Evolutionary conservation across 495 filamentous ascomycete species (phyloP), one percentile per base, ranked within the genome.

Genomic region (Penicillium arizonense): DNA sequence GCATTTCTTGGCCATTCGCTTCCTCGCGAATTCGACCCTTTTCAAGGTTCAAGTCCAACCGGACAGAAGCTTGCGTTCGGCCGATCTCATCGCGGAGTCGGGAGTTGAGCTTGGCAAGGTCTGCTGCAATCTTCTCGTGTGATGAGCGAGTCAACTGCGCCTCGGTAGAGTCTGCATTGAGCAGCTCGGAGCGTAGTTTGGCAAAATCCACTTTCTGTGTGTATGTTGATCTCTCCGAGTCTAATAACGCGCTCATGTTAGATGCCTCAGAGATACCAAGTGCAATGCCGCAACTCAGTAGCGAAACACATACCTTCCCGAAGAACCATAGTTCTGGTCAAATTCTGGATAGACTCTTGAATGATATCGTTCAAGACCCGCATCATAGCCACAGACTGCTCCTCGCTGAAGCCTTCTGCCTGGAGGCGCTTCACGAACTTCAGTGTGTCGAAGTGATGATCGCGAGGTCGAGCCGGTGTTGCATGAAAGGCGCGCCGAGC

Each of bases 181-280:
- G 82, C 2, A 99, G 83, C 70, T 99, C 94, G 23, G 90, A 93
- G 65, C 94, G 90, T 16, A 97, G 84, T 77, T 97, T 96, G n/a
- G 94, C 90, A 62, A 99, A 97, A 74, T 99, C 94, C 50, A 99
- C 95, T 71, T 97, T 97, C 65, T 97, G 95, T 0, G 91, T 96
- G 73, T 99, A 99, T 3, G 90, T 95, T 5, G 90, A 87, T 58
- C 77, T 58, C 57, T 81, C 79, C 39, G 79, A 76, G 50, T 82
- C 79, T 82, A 55, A 21, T 1, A 42, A n/a, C 16, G 4, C 9
- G 44, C 37, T 35, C n/a, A 20, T 13, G 30, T 47, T 49, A 54
- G 24, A 23, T 18, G 35, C 18, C 30, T n/a, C 13, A 23, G 12
- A n/a, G 13, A 37, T n/a, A 30, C n/a, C 11, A 41, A 50, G 28